phyloP scores from a whole-genome alignment of 441 rosid genomes.

The Corymbia calophylla region DNA sequence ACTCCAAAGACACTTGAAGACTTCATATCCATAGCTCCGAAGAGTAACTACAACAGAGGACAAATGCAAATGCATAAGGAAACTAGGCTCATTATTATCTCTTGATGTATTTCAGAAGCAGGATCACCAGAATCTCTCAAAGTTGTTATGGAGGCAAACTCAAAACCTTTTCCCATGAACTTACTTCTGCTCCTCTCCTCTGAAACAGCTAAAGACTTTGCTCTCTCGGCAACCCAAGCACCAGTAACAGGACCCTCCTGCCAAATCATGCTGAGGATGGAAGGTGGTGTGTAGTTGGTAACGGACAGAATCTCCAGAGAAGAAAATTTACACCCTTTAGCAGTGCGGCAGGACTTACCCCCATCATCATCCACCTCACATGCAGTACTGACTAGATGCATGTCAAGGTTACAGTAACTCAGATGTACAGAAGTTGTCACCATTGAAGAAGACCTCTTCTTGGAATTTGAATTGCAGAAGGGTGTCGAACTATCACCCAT shows the following conservation, averaged over 20 bases:
- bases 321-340: slow-evolving; percentile 27
- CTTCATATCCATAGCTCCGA: slow-evolving; percentile 41
- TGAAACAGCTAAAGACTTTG: slow-evolving; percentile 57
- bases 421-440: slow-evolving; percentile 41
- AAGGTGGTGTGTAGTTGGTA: slow-evolving; percentile 36
- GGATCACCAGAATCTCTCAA: slow-evolving; percentile 47
- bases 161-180: slow-evolving; percentile 42
- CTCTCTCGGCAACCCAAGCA: slow-evolving; percentile 72
- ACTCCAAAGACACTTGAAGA: slow-evolving; percentile 33
- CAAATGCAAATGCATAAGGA: slow-evolving; percentile 48
- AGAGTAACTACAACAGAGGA: slow-evolving; percentile 42
- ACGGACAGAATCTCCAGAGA: slow-evolving; percentile 48
- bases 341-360: slow-evolving; percentile 6
- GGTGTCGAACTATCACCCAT: slow-evolving; percentile 20
- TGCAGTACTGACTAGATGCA: slow-evolving; percentile 52
- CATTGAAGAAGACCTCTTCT: slow-evolving; percentile 30
- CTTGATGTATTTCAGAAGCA: slow-evolving; percentile 45
- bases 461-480: slow-evolving; percentile 13
- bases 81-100: slow-evolving; percentile 59
- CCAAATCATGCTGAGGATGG: slow-evolving; percentile 72
- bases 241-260: slow-evolving; percentile 60
- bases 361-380: slow-evolving; percentile 22
- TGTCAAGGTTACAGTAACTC: slow-evolving; percentile 44
- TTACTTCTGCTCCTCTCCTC: slow-evolving; percentile 48
- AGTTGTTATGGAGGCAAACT: slow-evolving; percentile 62